Conservation (phyloP, 768 basidiomycete species). For the Leccinum aurantiacum region DNA sequence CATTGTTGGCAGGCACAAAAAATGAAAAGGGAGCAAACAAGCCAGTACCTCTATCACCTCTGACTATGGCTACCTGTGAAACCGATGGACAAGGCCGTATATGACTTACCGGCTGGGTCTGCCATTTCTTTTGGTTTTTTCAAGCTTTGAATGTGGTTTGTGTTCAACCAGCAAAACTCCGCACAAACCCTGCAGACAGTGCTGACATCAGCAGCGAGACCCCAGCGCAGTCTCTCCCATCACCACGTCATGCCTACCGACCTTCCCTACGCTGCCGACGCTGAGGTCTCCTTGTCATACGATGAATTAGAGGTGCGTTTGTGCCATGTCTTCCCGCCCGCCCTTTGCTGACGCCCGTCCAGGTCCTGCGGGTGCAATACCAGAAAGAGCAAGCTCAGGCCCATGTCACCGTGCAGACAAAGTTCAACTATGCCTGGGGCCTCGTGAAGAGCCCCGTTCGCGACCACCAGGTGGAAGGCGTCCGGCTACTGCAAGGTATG, state of each 20-base stretch:
- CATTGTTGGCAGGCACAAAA: conserved; percentile 48
- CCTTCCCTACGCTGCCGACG: conserved; percentile 94
- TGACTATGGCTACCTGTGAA: conserved; percentile 30
- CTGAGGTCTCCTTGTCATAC: conserved; percentile 81
- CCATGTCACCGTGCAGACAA: conserved; percentile 91
- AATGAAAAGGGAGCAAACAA: conserved; percentile 27
- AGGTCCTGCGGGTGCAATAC: conserved; percentile 88
- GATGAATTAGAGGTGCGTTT: conserved; percentile 83
- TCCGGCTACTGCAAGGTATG: conserved; percentile 83
- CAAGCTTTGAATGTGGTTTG: conserved; percentile 25
- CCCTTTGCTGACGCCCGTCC: background rate
- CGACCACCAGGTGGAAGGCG: conserved; percentile 90
- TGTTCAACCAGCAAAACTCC: conserved; percentile 25
- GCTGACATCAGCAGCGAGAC: conserved; percentile 30
- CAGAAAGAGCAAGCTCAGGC: conserved; percentile 81
- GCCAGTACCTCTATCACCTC: conserved; percentile 23
- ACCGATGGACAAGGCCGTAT: conserved; percentile 15
- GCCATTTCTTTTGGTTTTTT: conserved; percentile 36
- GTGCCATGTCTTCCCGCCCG: background rate
- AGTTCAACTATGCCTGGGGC: conserved; percentile 98
- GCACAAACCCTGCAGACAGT: background rate
- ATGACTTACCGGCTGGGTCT: conserved; percentile 58
- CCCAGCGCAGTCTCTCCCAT: conserved; percentile 22
- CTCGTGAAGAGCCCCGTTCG: conserved; percentile 86
- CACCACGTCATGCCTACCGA: conserved; percentile 63